phyloP scores from a whole-genome alignment of 768 basidiomycete genomes.

The Phallus indusiatus region DNA sequence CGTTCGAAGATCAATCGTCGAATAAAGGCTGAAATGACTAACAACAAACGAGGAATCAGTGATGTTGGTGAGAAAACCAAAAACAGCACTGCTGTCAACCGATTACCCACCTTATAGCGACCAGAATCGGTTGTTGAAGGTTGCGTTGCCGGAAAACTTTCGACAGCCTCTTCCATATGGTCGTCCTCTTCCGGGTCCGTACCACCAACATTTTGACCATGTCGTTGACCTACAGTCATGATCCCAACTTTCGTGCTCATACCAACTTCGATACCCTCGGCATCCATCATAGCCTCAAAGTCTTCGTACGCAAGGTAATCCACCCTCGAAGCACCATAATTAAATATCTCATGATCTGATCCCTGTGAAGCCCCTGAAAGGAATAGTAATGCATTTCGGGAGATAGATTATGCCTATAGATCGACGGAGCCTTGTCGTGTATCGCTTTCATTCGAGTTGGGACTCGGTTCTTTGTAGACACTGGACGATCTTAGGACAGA shows the following conservation, averaged over 20 bases:
- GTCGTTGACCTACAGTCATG: neutral
- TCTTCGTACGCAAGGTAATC: slow-evolving; percentile 59
- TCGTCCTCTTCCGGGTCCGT: too few species aligned
- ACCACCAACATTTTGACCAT: neutral
- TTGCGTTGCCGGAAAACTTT: neutral
- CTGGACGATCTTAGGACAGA: slow-evolving; percentile 1
- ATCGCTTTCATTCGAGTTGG: neutral
- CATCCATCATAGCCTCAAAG: slow-evolving; percentile 49
- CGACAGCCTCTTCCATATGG: too few species aligned
- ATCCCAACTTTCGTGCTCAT: neutral
- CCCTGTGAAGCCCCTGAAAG: slow-evolving; percentile 39
- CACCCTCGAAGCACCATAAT: slow-evolving; percentile 39
- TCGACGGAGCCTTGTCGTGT: neutral
- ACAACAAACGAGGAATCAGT: too few species aligned
- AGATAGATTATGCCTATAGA: neutral
- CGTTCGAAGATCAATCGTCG: neutral
- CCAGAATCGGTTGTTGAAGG: neutral
- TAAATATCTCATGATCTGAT: slow-evolving; percentile 40
- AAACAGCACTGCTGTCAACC: neutral
- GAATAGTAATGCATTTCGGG: neutral
- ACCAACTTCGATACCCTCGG: slow-evolving; percentile 22
- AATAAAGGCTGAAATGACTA: neutral
- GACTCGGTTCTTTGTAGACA: neutral
- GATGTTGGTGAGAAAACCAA: neutral
- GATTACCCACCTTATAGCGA: neutral